Base-by-base conservation (phyloP, 1,284 basidiomycete genomes). In the Sphagnurus paluster region DNA sequence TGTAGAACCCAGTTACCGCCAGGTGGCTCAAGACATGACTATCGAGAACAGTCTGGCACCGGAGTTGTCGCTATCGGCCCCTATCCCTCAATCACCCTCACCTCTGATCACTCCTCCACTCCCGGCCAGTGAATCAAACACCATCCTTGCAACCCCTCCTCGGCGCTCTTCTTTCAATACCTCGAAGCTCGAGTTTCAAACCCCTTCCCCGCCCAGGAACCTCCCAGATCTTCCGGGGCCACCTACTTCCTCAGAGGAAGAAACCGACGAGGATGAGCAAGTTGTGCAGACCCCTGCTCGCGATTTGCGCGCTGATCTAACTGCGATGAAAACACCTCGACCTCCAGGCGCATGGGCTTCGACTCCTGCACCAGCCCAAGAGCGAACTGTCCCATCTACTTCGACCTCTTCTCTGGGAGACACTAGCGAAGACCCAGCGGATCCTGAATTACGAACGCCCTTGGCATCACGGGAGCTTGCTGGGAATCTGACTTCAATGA, bases 201-300 rank as follows among this genome's bases (percentile, higher is more conserved):
- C 80, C 0, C 84, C 83, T 10, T 79, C 84, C 1, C 79, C 85
- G 14, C 79, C 82, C 2, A 71, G 69, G 37, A 74, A 70, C 39
- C 62, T 79, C 39, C 75, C 79, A n/a, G 75, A 74, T 14, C 71
- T 82, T 46, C 84, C 84, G n/a, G 77, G 61, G 14, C 77, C 78
- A 5, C 80, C 83, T 4, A 39, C 73, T 6, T 72, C 69, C 5
- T 72, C 72, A 3, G 77, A 75, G 11, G 77, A 78, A 36, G 75
- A 60, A 56, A 26, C 60, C 48, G 33, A 61, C 56, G 40, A 52
- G 23, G 46, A n/a, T n/a, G n/a, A n/a, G n/a, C n/a, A 41, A 16
- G 13, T 33, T 20, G 25, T 30, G 13, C 40, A 41, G 21, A 36
- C 36, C 20, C 36, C 41, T 21, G 5, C 40, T 19, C 38, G 39